Evolutionary conservation across 176 grass and related monocot genomes (phyloP).

Genomic region (Ampelocalamus luodianensis): DNA sequence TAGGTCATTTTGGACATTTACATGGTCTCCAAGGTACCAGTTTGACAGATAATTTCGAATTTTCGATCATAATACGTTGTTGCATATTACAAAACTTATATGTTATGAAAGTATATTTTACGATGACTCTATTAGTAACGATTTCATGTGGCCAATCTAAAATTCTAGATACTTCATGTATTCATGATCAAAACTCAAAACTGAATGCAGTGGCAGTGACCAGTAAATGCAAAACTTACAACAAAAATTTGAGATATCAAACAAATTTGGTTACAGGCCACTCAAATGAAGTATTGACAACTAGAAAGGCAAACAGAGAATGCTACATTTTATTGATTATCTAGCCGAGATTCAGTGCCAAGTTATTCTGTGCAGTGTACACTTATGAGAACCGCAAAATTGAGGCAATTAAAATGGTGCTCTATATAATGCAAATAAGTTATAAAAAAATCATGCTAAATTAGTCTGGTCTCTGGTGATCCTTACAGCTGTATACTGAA

Average conservation of each 20-base stretch:
- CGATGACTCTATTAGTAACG: conserved; percentile 1
- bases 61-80: conserved; percentile 14
- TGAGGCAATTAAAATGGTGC: conserved; percentile 5
- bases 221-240: not conserved
- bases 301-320: conserved; percentile 6
- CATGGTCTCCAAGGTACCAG: conserved; percentile 12
- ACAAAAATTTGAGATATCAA: conserved; percentile 1
- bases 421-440: conserved; percentile 32
- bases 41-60: not conserved
- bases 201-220: not conserved
- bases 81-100: conserved; percentile 1
- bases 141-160: conserved; percentile 14
- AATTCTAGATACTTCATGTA: not conserved
- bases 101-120: conserved; percentile 3
- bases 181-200: conserved; percentile 37
- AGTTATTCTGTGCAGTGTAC: conserved; percentile 21
- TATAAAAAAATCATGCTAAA: conserved; percentile 1
- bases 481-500: conserved; percentile 90
- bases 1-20: conserved; percentile 8
- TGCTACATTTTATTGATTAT: not conserved
- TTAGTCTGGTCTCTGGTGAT: conserved; percentile 24
- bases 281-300: conserved; percentile 17
- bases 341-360: conserved; percentile 25
- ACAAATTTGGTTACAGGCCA: not conserved
- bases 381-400: conserved; percentile 8